phyloP scores from a whole-genome alignment of 2,329 filamentous ascomycete genomes.

The Sclerotinia glacialis region DNA sequence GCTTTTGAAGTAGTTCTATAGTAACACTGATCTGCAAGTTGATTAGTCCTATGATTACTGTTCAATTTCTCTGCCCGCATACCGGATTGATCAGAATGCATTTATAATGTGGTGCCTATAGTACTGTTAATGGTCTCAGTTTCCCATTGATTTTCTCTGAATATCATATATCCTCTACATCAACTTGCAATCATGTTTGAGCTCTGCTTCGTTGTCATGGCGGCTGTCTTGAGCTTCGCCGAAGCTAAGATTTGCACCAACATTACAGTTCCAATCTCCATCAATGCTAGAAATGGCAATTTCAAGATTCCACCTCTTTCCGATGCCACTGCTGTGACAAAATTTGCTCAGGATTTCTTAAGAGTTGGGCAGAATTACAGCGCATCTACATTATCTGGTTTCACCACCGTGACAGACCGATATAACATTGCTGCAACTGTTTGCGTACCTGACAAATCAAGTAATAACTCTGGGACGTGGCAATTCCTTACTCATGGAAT shows the following conservation, averaged over 20 bases:
- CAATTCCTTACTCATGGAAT: slow-evolving; percentile 21
- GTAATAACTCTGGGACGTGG: not conserved
- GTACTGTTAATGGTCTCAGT: not conserved
- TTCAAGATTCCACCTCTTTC: slow-evolving; percentile 16
- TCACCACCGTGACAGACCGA: slow-evolving; percentile 1
- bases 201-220: not conserved
- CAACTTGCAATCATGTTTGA: slow-evolving; percentile 8
- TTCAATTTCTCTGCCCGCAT: not conserved
- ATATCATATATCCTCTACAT: not conserved
- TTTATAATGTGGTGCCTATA: not conserved
- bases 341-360: slow-evolving; percentile 11
- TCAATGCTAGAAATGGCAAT: slow-evolving; percentile 19
- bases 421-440: slow-evolving; percentile 19
- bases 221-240: slow-evolving; percentile 7
- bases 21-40: not conserved
- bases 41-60: not conserved
- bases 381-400: not conserved
- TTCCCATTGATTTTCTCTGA: not conserved
- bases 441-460: not conserved
- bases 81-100: not conserved
- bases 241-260: slow-evolving; percentile 16
- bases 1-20: not conserved
- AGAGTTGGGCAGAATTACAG: slow-evolving; percentile 17
- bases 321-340: slow-evolving; percentile 5
- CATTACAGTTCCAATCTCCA: slow-evolving; percentile 14